Conservation (phyloP, 2,329 filamentous ascomycete genomes). For the Onygenales sp. region DNA sequence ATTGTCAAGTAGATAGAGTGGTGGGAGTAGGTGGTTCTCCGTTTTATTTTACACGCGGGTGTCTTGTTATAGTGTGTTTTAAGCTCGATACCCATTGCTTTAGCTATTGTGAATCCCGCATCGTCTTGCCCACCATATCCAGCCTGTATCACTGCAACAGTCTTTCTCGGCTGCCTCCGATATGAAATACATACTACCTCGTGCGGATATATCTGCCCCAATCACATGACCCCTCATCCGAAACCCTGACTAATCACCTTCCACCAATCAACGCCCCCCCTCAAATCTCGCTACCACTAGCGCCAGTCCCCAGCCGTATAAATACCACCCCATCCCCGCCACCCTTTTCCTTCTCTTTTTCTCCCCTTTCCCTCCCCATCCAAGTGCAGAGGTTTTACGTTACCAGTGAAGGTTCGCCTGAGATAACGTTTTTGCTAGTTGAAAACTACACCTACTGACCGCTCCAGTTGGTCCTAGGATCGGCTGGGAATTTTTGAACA, state of each 20-base stretch:
- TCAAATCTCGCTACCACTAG: slow-evolving; percentile 8
- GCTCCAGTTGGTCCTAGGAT: slow-evolving; percentile 60
- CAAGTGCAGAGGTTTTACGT: slow-evolving; percentile 65
- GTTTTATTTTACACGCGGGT: too few species aligned
- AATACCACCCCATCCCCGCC: slow-evolving; percentile 4
- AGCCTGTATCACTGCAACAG: too few species aligned
- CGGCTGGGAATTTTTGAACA: slow-evolving; percentile 69
- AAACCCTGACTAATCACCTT: background rate
- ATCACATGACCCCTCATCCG: background rate
- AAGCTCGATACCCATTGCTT: too few species aligned
- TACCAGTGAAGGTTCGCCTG: slow-evolving; percentile 76
- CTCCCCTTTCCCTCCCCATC: slow-evolving; percentile 42
- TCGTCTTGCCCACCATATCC: too few species aligned
- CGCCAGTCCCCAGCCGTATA: slow-evolving; percentile 11
- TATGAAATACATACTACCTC: too few species aligned
- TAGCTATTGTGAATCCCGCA: too few species aligned
- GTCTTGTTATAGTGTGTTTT: too few species aligned
- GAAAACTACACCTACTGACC: slow-evolving; percentile 69
- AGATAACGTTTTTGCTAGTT: slow-evolving; percentile 79
- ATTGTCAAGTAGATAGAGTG: too few species aligned
- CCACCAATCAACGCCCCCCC: background rate
- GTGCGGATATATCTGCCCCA: background rate
- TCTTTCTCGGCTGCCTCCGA: too few species aligned
- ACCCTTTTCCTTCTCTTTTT: slow-evolving; percentile 6
- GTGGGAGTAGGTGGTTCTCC: too few species aligned